These are phyloP conservation scores for Penicillium canescens DNA, from an alignment of 495 filamentous ascomycete species.

Conservation along the genomic window DNA sequence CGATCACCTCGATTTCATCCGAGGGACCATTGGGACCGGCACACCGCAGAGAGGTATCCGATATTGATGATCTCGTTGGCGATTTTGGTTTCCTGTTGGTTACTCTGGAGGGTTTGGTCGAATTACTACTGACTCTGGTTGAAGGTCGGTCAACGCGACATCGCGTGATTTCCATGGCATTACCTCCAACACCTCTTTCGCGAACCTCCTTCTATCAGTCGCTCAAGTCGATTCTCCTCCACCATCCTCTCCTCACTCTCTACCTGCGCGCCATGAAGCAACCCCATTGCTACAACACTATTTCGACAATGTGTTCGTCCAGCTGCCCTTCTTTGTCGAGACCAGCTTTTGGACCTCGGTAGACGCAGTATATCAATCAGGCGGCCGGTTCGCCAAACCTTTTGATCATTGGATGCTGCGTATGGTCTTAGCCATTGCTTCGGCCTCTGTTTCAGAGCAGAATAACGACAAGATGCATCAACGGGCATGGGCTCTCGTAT, in stretches of 20 bases:
- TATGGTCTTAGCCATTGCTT: constrained; percentile 84
- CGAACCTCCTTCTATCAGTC: constrained; percentile 74
- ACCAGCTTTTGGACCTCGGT: constrained; percentile 72
- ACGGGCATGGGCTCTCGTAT: constrained; percentile 65
- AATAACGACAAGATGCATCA: constrained; percentile 62
- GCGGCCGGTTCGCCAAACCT: constrained; percentile 59
- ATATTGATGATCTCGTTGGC: constrained; percentile 77
- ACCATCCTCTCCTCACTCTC: constrained; percentile 49
- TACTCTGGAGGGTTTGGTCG: too few species aligned
- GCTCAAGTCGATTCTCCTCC: constrained; percentile 66
- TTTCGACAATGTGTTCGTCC: constrained; percentile 73
- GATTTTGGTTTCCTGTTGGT: constrained; percentile 79
- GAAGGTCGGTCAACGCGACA: constrained; percentile 84
- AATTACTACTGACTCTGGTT: constrained; percentile 2
- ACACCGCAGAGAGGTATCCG: constrained; percentile 62
- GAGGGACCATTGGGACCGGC: constrained; percentile 34
- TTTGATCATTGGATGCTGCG: constrained; percentile 83
- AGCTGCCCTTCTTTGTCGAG: constrained; percentile 80
- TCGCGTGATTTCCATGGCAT: constrained; percentile 90
- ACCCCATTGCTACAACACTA: constrained; percentile 75
- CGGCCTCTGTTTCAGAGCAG: constrained; percentile 67
- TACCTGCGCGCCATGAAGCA: constrained; percentile 67
- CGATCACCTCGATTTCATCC: constrained; percentile 44
- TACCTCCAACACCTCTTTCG: constrained; percentile 80
- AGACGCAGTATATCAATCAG: constrained; percentile 72